A percentile compares a stretch with the other conserved stretches of the same genome.
Evolutionary conservation across 2,329 filamentous ascomycete genomes (phyloP).

Genomic region (Pseudofabraea citricarpa): DNA sequence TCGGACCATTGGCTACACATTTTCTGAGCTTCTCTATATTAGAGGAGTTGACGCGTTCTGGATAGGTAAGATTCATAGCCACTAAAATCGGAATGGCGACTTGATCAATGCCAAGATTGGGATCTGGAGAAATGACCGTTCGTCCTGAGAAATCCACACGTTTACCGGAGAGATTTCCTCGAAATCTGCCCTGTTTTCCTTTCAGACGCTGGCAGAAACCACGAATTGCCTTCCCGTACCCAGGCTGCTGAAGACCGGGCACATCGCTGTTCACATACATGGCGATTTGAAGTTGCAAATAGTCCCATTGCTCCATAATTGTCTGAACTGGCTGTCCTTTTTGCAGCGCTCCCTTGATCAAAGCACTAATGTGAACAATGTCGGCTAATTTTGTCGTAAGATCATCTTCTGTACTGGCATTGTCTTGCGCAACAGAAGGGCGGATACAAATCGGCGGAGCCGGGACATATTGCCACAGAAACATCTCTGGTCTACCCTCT

Average conservation of each 20-base stretch:
- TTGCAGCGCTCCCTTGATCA: conserved; percentile 76
- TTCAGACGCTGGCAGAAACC: conserved; percentile 95
- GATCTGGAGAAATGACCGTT: conserved; percentile 96
- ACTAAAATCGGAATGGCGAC: conserved; percentile 88
- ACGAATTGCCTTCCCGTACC: conserved; percentile 81
- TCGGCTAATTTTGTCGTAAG: conserved; percentile 95
- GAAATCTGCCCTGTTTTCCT: conserved; percentile 94
- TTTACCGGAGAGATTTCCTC: conserved; percentile 95
- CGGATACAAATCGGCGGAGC: conserved; percentile 92
- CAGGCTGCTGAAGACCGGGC: conserved; percentile 83
- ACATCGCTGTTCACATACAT: conserved; percentile 98
- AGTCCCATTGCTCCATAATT: conserved; percentile 98
- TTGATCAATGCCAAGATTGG: conserved; percentile 88
- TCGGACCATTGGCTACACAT: conserved; percentile 70
- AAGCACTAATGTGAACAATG: conserved; percentile 86
- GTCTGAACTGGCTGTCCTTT: conserved; percentile 82
- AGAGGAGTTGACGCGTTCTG: conserved; percentile 77
- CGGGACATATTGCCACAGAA: conserved; percentile 94
- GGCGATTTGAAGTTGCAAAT: conserved; percentile 87
- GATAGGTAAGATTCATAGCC: conserved; percentile 95
- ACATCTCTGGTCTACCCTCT: conserved; percentile 90
- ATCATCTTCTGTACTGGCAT: conserved; percentile 91
- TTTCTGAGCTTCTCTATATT: conserved; percentile 79
- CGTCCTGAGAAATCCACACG: conserved; percentile 97
- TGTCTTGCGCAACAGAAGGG: conserved; percentile 90